Evolutionary conservation across 2,329 filamentous ascomycete species (phyloP), one percentile per base, ranked within the genome.

Genomic region (Fusarium pseudocircinatum): DNA sequence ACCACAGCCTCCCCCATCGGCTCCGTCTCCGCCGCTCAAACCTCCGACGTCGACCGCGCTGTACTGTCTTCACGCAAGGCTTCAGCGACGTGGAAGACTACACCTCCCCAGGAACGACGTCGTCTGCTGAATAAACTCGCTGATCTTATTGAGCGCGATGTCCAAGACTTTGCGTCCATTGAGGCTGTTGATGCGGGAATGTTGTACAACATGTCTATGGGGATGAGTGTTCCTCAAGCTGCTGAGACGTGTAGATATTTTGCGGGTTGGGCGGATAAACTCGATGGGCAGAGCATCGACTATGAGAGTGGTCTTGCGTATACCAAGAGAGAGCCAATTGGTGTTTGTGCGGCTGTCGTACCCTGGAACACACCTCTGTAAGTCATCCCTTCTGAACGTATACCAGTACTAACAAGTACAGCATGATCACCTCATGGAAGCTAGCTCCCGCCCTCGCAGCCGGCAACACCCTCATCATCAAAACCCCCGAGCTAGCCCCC

Each of bases 111-210:
- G 70, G 94, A 93, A 90, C 85, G 84, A 73, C 88, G 69, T 87
- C 88, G 70, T 90, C 90, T 90, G 60, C 84, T 97, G 63, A 83
- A 85, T 72, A 94, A 92, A 80, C 90, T 97, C 26, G 93, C 93
- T 77, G 89, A 95, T 37, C 85, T 96, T 37, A 86, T 92, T 74
- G 92, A 95, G 84, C 87, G 92, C 84, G 91, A 96, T 82, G 72
- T 85, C 18, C 91, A 95, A 42, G 85, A 90, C 26, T 86, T 97
- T 66, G 92, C 93, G 37, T 87, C 93, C 5, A 90, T 96, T 61
- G 94, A 97, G 85, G 90, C 93, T 26, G 87, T 96, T 53, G 94
- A 95, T 85, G 93, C 95, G 77, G 94, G 92, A 80, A 94, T 94
- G 86, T 88, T 91, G 67, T 87, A 93, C 79, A 86, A 80, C 75